Evolutionary conservation across 2,329 filamentous ascomycete species (phyloP).

Genomic region (Madurella fahalii): DNA sequence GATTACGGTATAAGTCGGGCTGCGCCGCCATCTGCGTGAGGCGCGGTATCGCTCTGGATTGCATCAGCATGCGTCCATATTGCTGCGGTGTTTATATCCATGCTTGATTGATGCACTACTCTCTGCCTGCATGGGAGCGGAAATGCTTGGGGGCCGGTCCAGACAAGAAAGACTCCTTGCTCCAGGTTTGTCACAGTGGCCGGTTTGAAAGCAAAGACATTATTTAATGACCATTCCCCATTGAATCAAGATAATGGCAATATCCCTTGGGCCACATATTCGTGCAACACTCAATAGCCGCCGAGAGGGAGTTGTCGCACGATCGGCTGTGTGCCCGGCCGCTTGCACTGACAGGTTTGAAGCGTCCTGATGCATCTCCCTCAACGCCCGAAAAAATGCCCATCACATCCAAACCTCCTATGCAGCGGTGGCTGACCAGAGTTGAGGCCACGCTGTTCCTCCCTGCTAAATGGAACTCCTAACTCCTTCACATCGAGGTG

Average conservation of each 20-base stretch:
- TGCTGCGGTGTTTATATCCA: conserved; percentile 6
- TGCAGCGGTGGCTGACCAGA: no score
- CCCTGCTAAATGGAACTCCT: no score
- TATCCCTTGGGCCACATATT: background rate
- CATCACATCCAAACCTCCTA: no score
- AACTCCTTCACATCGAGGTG: no score
- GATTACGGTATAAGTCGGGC: conserved; percentile 1
- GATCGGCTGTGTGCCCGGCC: no score
- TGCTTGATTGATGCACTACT: background rate
- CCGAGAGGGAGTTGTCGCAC: no score
- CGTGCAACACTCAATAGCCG: background rate
- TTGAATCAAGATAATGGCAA: no score
- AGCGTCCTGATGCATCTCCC: no score
- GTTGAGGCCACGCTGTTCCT: no score
- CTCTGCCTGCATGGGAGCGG: background rate
- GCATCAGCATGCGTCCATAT: conserved; percentile 15
- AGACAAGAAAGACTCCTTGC: background rate
- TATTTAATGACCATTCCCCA: background rate
- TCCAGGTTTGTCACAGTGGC: background rate
- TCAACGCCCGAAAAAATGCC: no score
- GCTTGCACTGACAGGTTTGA: no score
- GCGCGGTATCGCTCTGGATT: conserved; percentile 8
- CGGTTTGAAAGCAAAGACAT: background rate
- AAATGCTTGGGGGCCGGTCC: no score
- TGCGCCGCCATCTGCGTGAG: conserved; percentile 10